phyloP scores from a whole-genome alignment of 805 yeast species.

The Candida taoyuanica region DNA sequence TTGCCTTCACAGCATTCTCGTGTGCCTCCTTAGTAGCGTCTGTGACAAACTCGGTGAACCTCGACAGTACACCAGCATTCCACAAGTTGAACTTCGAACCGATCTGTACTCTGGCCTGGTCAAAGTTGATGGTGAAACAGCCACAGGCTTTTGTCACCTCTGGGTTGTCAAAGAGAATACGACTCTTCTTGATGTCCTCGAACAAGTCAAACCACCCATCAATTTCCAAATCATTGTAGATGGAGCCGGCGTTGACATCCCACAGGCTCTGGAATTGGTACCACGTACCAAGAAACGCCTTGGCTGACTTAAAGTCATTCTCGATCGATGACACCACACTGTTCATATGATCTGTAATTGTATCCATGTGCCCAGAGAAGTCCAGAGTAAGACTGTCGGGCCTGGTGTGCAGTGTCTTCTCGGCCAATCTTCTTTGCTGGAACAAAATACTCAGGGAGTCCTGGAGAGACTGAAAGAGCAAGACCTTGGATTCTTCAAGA shows the following conservation, averaged over 20 bases:
- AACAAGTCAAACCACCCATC: slow-evolving; percentile 46
- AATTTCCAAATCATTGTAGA: slow-evolving; percentile 34
- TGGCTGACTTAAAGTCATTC: slow-evolving; percentile 26
- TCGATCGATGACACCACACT: slow-evolving; percentile 31
- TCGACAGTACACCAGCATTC: slow-evolving; percentile 41
- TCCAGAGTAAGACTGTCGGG: slow-evolving; percentile 1
- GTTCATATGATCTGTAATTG: slow-evolving; percentile 17
- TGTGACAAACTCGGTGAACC: slow-evolving; percentile 38
- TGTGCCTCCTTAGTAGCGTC: slow-evolving; percentile 29
- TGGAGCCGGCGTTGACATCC: slow-evolving; percentile 45
- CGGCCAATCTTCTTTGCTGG: slow-evolving; percentile 25
- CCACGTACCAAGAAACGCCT: slow-evolving; percentile 48
- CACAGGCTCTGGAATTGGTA: slow-evolving; percentile 50
- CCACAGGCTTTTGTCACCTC: slow-evolving; percentile 40
- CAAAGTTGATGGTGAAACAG: slow-evolving; percentile 39
- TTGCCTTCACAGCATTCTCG: slow-evolving; percentile 29
- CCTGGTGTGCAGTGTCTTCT: slow-evolving; percentile 16
- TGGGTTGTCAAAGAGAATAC: slow-evolving; percentile 47
- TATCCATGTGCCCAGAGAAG: slow-evolving; percentile 4
- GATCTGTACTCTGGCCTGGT: slow-evolving; percentile 49
- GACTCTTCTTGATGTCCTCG: slow-evolving; percentile 37
- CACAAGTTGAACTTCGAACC: slow-evolving; percentile 53
- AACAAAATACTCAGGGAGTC: slow-evolving; percentile 20
- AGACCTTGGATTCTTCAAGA: slow-evolving; percentile 33
- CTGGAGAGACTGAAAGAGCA: slow-evolving; percentile 27